Evolutionary conservation across 805 yeast species (phyloP).

Genomic region (Candida ficus): DNA sequence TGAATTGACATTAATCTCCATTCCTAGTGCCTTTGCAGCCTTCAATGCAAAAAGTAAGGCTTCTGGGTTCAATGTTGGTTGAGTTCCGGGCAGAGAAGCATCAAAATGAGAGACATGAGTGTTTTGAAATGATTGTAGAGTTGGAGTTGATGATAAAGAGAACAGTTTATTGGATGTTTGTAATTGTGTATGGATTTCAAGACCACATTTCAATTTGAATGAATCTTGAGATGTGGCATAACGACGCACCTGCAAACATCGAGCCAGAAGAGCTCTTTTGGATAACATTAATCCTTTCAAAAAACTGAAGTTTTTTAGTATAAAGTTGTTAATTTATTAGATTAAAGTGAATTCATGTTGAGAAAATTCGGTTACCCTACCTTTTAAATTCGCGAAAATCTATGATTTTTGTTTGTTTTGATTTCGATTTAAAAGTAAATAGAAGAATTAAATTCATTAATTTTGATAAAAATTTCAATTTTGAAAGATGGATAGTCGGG

Average conservation of each 20-base stretch:
- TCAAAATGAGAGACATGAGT: conserved; percentile 72
- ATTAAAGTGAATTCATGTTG: not conserved
- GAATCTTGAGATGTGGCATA: not conserved
- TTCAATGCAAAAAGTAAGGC: conserved; percentile 66
- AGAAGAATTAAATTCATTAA: no score
- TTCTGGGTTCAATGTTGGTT: conserved; percentile 73
- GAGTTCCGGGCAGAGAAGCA: conserved; percentile 87
- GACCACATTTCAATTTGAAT: conserved; percentile 65
- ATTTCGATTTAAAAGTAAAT: not conserved
- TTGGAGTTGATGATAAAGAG: conserved; percentile 49
- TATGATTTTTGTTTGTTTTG: conserved; percentile 1
- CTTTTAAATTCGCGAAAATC: no score
- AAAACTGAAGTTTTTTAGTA: no score
- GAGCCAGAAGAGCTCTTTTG: no score
- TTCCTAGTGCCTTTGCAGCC: conserved; percentile 66
- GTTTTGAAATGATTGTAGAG: conserved; percentile 57
- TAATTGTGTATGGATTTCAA: conserved; percentile 91
- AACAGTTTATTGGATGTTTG: conserved; percentile 72
- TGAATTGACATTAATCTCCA: conserved; percentile 49
- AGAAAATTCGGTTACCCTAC: no score
- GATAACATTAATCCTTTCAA: no score
- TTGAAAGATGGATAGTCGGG: conserved; percentile 9
- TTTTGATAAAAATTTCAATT: no score
- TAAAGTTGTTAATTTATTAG: no score
- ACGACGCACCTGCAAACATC: no score